Percentiles rank a stretch among this genome's conserved stretches.
phyloP scores from a whole-genome alignment of 345 rosid species.

The Citrus sinensis region DVS_A1.0 CM039168.1:2676001-2676500 shows the following conservation, averaged over 20 bases:
- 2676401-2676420: background rate
- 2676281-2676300: conserved; percentile 80
- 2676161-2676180: conserved; percentile 59
- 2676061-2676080: conserved; percentile 86
- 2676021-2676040: conserved; percentile 94
- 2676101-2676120: conserved; percentile 95
- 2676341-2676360: conserved; percentile 14
- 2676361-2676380: background rate
- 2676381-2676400: background rate
- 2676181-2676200: conserved; percentile 27
- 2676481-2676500: background rate
- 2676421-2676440: background rate
- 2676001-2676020: conserved; percentile 95
- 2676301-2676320: conserved; percentile 75
- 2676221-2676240: conserved; percentile 4
- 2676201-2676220: conserved; percentile 6
- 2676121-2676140: conserved; percentile 59
- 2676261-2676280: conserved; percentile 62
- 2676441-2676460: background rate
- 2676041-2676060: conserved; percentile 89
- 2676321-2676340: conserved; percentile 78
- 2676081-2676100: conserved; percentile 74
- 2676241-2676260: background rate
- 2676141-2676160: conserved; percentile 73
- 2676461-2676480: background rate